phyloP scores from a whole-genome alignment of 805 yeast species.

The Suhomyces sp. region DNA sequence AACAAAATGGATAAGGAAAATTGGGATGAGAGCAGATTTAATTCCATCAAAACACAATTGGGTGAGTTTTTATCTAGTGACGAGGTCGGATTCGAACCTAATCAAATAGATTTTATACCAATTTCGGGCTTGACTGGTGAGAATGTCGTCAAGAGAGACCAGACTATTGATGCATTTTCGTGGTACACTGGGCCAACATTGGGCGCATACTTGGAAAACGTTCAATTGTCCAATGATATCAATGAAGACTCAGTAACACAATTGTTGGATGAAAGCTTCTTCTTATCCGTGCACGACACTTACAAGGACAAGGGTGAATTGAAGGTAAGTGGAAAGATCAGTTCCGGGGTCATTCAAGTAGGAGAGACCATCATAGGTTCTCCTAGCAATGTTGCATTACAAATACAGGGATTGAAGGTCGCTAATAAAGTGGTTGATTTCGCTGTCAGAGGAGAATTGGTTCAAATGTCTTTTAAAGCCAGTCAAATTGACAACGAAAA shows the following conservation, averaged over 20 bases:
- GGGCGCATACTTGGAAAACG: slow-evolving; percentile 39
- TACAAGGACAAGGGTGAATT: slow-evolving; percentile 49
- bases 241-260: slow-evolving; percentile 13
- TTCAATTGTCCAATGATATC: slow-evolving; percentile 16
- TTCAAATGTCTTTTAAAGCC: slow-evolving; percentile 47
- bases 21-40: slow-evolving; percentile 56
- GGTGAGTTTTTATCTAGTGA: slow-evolving; percentile 47
- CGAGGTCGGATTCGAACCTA: slow-evolving; percentile 49
- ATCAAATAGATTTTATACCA: slow-evolving; percentile 56
- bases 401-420: slow-evolving; percentile 41
- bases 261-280: slow-evolving; percentile 44
- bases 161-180: slow-evolving; percentile 26
- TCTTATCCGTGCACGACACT: slow-evolving; percentile 65
- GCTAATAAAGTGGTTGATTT: slow-evolving; percentile 47
- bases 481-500: slow-evolving; percentile 49
- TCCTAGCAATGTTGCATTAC: slow-evolving; percentile 49
- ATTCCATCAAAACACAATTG: slow-evolving; percentile 50
- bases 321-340: slow-evolving; percentile 61
- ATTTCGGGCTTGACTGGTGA: slow-evolving; percentile 68
- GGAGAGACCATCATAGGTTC: slow-evolving; percentile 63
- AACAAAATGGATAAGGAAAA: slow-evolving; percentile 68
- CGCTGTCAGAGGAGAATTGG: slow-evolving; percentile 58
- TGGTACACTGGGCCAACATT: slow-evolving; percentile 53
- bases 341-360: slow-evolving; percentile 65
- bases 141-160: slow-evolving; percentile 53